phyloP scores from a whole-genome alignment of 2,329 filamentous ascomycete genomes.

The Orbilia ellipsospora region DNA sequence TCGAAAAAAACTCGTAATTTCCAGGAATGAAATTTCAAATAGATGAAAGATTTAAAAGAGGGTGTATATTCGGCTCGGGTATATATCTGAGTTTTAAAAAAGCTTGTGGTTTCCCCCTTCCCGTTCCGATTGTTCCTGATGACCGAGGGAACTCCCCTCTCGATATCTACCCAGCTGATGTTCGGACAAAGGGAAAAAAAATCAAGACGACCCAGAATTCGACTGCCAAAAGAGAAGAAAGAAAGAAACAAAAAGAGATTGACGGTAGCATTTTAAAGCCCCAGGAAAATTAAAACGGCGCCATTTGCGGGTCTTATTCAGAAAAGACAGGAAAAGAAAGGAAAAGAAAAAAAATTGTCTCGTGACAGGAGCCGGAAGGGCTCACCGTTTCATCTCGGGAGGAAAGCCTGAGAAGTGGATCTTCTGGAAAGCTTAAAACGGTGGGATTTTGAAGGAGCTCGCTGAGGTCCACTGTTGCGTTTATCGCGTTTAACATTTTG shows the following conservation, averaged over 20 bases:
- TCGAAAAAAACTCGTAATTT: not conserved
- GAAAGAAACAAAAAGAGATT: conserved; percentile 68
- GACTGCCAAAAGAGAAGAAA: conserved; percentile 46
- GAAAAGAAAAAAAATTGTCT: conserved; percentile 56
- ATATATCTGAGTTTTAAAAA: not conserved
- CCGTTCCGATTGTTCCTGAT: not conserved
- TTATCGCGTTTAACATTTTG: conserved; percentile 15
- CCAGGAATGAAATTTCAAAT: too few species aligned
- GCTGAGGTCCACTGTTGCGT: not conserved
- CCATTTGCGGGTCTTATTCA: not conserved
- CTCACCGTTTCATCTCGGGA: conserved; percentile 24
- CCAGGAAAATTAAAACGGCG: not conserved
- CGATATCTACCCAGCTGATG: conserved; percentile 1
- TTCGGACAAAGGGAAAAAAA: conserved; percentile 48
- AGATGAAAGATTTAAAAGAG: too few species aligned
- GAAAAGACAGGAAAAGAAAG: conserved; percentile 64
- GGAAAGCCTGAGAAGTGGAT: not conserved
- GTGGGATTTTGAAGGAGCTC: conserved; percentile 7
- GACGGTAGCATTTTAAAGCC: not conserved
- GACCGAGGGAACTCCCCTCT: not conserved
- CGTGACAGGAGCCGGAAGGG: conserved; percentile 16
- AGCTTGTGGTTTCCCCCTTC: not conserved
- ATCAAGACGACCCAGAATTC: not conserved
- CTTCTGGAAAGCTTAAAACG: conserved; percentile 5
- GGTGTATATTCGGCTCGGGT: too few species aligned